Evolutionary conservation across 2,329 filamentous ascomycete genomes (phyloP), one percentile per base, ranked within the genome.

Genomic region (Incumbomyces lentus): DNA sequence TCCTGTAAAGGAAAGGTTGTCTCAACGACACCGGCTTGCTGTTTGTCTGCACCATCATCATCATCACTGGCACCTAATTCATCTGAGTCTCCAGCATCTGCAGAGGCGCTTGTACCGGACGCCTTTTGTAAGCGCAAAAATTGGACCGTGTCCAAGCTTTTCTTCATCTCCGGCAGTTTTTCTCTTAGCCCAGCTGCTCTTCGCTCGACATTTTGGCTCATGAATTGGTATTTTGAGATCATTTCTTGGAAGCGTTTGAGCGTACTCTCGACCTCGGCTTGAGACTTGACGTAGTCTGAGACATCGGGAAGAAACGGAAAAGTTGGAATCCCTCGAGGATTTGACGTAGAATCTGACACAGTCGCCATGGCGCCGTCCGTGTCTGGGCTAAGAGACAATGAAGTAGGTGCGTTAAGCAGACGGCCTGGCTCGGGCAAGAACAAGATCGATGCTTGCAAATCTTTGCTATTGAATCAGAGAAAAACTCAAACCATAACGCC

Each of bases 1-100:
- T 96, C 90, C 69, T 95, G 95, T 46, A 98, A 76, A 68, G 95
- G 89, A 63, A 96, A 98, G 1, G 86, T 93, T 26, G 90, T 90
- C 64, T 95, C 84, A 56, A 96, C 37, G 11, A 46, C 35, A 2
- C 17, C 31, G 26, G 42, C 22, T 12, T 17, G 36, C 22, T 4
- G 22, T 26, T 26, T 26, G 22, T 26, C 22, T 26, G 22, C 22
- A 26, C n/a, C n/a, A n/a, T n/a, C n/a, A 68, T 73, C 40, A 38
- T 37, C 40, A 40, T 41, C 35, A 49, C 41, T 22, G 40, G 41
- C 33, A 53, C 50, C 46, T 44, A 34, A 32, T 32, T 47, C 14
- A 22, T 35, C 32, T 16, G 35, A 37, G 17, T 42, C 41, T 33
- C 26, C 22, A 12, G 45, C 22, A 13, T 37, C 35, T 2, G 19